Evolutionary conservation across 441 rosid genomes (phyloP).

Genomic region (Flueggea neowawraea): DNA sequence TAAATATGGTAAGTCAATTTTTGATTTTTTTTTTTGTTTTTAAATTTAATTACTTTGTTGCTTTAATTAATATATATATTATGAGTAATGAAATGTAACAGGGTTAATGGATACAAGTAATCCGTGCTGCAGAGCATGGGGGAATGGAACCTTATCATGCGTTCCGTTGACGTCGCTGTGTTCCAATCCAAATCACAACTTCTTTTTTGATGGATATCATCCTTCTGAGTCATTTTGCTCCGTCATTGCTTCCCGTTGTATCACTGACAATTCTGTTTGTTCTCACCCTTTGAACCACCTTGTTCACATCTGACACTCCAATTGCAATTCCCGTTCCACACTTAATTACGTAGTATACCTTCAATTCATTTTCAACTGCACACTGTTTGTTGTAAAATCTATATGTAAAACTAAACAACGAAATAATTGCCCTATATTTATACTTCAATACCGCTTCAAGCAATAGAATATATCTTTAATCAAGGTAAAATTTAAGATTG

Average conservation of each 20-base stretch:
- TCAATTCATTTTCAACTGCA: too few relatives aligned
- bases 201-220: too few relatives aligned
- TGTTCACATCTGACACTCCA: conserved; percentile 8
- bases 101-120: conserved; percentile 33
- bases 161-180: neutral
- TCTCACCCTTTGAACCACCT: conserved; percentile 25
- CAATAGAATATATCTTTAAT: too few relatives aligned
- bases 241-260: conserved; percentile 25
- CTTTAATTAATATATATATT: neutral
- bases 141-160: conserved; percentile 43
- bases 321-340: too few relatives aligned
- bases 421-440: too few relatives aligned
- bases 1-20: conserved; percentile 24
- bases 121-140: conserved; percentile 46
- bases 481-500: too few relatives aligned
- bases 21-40: neutral
- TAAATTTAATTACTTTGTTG: too few relatives aligned
- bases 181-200: too few relatives aligned
- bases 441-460: too few relatives aligned
- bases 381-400: too few relatives aligned
- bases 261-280: conserved; percentile 22
- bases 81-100: neutral
- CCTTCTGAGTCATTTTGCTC: conserved; percentile 1
- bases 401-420: too few relatives aligned
- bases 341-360: too few relatives aligned